Conservation (phyloP, 2,329 filamentous ascomycete species). For the Beauveria asiatica region DNA sequence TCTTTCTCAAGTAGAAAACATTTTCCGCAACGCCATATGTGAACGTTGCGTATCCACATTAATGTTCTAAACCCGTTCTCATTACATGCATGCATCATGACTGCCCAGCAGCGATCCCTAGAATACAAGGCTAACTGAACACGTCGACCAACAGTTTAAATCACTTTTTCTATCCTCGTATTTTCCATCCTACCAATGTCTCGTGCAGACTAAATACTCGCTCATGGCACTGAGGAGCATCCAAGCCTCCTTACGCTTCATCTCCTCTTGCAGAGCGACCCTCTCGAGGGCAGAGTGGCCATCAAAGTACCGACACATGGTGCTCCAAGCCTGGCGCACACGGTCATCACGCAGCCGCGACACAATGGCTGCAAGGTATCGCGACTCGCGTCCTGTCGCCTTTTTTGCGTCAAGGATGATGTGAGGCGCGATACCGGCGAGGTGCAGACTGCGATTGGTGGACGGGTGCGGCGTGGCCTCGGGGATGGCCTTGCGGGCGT, state of each 20-base stretch:
- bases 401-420: conserved; percentile 72
- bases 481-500: conserved; percentile 43
- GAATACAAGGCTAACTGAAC: background rate
- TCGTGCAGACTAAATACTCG: conserved; percentile 57
- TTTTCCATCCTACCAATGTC: conserved; percentile 54
- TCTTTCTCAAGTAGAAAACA: too few species aligned
- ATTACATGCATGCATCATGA: background rate
- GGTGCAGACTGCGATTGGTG: conserved; percentile 47
- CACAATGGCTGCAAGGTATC: conserved; percentile 57
- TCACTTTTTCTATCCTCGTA: background rate
- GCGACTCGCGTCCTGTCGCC: conserved; percentile 67
- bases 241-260: conserved; percentile 79
- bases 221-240: conserved; percentile 55
- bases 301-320: conserved; percentile 79
- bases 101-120: background rate
- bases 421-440: conserved; percentile 51
- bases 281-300: conserved; percentile 78
- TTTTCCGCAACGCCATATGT: background rate
- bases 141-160: background rate
- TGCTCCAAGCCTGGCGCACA: conserved; percentile 59
- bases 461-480: conserved; percentile 45
- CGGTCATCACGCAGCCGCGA: conserved; percentile 46
- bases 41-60: background rate
- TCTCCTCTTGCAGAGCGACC: conserved; percentile 73
- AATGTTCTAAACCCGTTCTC: background rate